Evolutionary conservation across 2,329 filamentous ascomycete genomes (phyloP), one percentile per base, ranked within the genome.

Genomic region (Lachnellula suecica): DNA sequence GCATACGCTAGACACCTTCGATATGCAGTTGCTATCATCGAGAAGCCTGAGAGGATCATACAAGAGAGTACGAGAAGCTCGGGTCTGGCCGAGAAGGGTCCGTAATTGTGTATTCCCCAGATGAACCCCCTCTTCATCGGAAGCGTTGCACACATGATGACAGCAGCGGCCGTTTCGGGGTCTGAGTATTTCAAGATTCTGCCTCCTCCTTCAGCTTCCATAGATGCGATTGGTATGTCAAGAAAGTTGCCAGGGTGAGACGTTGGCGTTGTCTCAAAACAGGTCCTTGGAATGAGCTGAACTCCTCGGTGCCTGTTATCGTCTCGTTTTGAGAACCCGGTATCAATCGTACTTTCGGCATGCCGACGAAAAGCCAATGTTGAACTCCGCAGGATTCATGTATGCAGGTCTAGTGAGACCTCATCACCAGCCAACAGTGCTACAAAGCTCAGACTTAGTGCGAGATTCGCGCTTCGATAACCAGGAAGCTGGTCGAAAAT

Each of bases 371-470:
- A 45, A 34, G 23, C 8, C 43, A 44, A 15, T 24, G 9, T 43
- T 20, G 4, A 17, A 22, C 27, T 38, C 48, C 13, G 23, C 34
- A 35, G 27, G 15, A 40, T 34, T 11, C 8, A 29, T 17, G n/a
- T 44, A 49, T 50, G 44, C 51, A 51, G 43, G 44, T 48, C 15
- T 29, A 24, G 56, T 56, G 53, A 17, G 40, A 54, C 50, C 34
- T 22, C 19, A n/a, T 20, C 24, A 34, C 4, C 43, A 44, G 44
- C 29, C 17, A 52, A 31, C 29, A 20, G 50, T 58, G 24, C 46
- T 29, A 58, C 56, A 51, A 49, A 24, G 13, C 20, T 45, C 24
- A 38, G 35, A 43, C 41, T 44, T 52, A 24, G 20, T 31, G 29
- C 31, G 23, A 20, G 44, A 29, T 46, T 37, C 44, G 43, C 24